phyloP scores from a whole-genome alignment of 257 asterid species.

The Henckelia pumila region DNA sequence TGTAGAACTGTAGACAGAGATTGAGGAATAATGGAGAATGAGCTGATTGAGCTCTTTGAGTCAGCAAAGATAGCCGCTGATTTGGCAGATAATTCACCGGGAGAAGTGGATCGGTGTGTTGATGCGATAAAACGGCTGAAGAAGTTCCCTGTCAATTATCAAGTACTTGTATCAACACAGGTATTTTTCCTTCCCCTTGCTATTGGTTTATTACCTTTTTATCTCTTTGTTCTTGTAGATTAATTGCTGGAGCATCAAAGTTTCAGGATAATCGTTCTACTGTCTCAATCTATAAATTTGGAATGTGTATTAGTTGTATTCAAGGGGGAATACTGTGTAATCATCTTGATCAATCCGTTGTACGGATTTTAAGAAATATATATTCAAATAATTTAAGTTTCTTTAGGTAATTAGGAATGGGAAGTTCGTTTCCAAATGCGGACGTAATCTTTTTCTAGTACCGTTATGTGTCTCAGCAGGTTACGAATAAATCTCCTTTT shows the following conservation, averaged over 20 bases:
- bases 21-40: conserved; percentile 69
- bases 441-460: not conserved
- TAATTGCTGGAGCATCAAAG: not conserved
- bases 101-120: conserved; percentile 62
- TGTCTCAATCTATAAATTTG: too few relatives aligned
- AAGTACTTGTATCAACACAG: conserved; percentile 87
- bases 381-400: not conserved
- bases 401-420: not conserved
- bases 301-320: too few relatives aligned
- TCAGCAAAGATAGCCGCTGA: conserved; percentile 81
- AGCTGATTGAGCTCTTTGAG: conserved; percentile 71
- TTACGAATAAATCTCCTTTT: not conserved
- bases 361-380: not conserved
- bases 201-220: not conserved
- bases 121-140: conserved; percentile 67
- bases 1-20: conserved; percentile 5
- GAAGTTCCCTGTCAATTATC: conserved; percentile 78
- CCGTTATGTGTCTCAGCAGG: not conserved
- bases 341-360: not conserved
- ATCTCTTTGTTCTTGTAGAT: not conserved
- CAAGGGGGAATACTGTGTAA: not conserved
- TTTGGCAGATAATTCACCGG: conserved; percentile 50
- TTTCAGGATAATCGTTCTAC: not conserved
- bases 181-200: conserved; percentile 31
- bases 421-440: not conserved